Evolutionary conservation across 2,329 filamentous ascomycete species (phyloP).

Genomic region (Nemania sp.): DNA sequence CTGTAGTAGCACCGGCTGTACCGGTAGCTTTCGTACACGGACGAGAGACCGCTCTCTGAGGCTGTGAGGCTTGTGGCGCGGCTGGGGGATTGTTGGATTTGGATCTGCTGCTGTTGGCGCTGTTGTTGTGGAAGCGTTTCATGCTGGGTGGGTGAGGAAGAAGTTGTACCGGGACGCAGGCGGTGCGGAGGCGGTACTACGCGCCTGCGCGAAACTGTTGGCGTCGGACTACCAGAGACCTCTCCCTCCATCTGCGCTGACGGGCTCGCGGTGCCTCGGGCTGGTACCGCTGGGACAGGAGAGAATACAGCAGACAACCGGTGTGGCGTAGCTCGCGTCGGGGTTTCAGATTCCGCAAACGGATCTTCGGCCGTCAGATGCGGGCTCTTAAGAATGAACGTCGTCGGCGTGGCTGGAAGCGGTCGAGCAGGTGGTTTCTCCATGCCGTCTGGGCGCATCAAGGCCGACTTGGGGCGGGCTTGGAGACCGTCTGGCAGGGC

Average conservation of each 20-base stretch:
- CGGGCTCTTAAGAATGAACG: slow-evolving; percentile 24
- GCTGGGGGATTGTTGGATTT: slow-evolving; percentile 24
- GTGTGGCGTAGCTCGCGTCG: slow-evolving; percentile 21
- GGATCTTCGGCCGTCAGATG: slow-evolving; percentile 32
- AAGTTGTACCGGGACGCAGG: slow-evolving; percentile 29
- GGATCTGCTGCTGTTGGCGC: slow-evolving; percentile 8
- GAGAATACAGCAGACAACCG: slow-evolving; percentile 38
- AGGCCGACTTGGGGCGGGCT: not conserved
- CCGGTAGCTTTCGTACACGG: slow-evolving; percentile 38
- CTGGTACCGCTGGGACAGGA: slow-evolving; percentile 28
- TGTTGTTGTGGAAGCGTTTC: slow-evolving; percentile 19
- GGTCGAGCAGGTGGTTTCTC: not conserved
- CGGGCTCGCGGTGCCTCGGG: slow-evolving; percentile 1
- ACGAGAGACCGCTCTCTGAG: slow-evolving; percentile 37
- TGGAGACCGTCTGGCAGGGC: not conserved
- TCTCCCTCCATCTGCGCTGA: not conserved
- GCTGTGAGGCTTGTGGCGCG: slow-evolving; percentile 22
- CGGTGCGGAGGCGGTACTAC: slow-evolving; percentile 32
- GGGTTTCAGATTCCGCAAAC: slow-evolving; percentile 27
- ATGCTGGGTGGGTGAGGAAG: too few relatives aligned
- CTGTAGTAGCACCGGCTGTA: slow-evolving; percentile 29
- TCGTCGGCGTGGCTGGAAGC: slow-evolving; percentile 9
- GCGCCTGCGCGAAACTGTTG: slow-evolving; percentile 25
- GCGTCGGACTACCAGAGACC: slow-evolving; percentile 26
- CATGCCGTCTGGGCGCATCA: not conserved